These are phyloP conservation scores for Debaryomyces tyrocola DNA, from an alignment of 805 yeast species.

Conservation along the genomic window DNA sequence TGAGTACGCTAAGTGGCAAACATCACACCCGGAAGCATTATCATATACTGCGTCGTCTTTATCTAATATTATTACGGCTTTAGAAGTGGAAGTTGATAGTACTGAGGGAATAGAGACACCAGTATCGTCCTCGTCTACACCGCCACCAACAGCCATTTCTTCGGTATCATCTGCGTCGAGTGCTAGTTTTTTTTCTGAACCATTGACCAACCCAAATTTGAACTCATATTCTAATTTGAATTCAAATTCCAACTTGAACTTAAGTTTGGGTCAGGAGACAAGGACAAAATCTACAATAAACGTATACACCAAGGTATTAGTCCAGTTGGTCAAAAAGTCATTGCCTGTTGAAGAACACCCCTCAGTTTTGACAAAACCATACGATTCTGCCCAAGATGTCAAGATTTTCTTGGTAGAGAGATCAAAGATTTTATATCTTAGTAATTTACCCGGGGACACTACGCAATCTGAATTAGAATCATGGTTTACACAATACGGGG, in stretches of 20 bases:
- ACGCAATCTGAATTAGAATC: conserved; percentile 88
- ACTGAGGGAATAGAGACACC: conserved; percentile 7
- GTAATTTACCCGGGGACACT: conserved; percentile 81
- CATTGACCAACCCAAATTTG: background rate
- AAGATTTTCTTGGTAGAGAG: conserved; percentile 66
- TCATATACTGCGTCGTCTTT: conserved; percentile 34
- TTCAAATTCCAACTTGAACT: background rate
- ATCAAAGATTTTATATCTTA: conserved; percentile 74
- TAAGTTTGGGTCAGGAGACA: conserved; percentile 18
- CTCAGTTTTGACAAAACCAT: conserved; percentile 66
- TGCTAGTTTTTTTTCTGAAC: conserved; percentile 4
- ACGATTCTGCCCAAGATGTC: conserved; percentile 74
- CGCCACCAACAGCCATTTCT: conserved; percentile 4
- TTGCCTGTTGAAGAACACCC: conserved; percentile 52
- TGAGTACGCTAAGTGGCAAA: conserved; percentile 75
- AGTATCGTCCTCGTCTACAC: conserved; percentile 7
- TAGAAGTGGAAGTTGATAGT: conserved; percentile 38
- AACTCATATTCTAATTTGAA: background rate
- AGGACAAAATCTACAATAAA: conserved; percentile 49
- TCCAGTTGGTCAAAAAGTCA: conserved; percentile 47
- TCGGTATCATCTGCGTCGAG: conserved; percentile 7
- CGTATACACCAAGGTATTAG: conserved; percentile 45
- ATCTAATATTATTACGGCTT: conserved; percentile 46
- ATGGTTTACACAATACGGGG: conserved; percentile 88
- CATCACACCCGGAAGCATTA: conserved; percentile 51